A percentile compares a stretch with the other conserved stretches of the same genome.
Conservation (phyloP, 352 stramenopile genomes). For the Achlya hypogyna region DNA sequence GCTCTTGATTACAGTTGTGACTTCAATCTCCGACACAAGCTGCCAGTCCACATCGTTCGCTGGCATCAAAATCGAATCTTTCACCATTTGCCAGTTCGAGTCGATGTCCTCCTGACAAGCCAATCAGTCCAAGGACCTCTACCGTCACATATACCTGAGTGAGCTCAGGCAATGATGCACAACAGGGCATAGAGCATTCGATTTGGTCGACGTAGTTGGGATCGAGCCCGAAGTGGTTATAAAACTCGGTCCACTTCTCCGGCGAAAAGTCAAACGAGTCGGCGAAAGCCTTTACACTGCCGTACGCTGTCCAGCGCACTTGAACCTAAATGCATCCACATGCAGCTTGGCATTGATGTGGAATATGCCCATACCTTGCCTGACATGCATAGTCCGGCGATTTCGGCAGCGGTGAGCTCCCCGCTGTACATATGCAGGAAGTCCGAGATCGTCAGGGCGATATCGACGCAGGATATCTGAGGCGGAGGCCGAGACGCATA, state of each 20-base stretch:
- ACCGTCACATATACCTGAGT: constrained; percentile 19
- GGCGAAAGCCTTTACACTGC: constrained; percentile 75
- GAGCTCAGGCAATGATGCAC: constrained; percentile 29
- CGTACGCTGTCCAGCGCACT: constrained; percentile 71
- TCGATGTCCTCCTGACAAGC: constrained; percentile 80
- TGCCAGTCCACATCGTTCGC: constrained; percentile 49
- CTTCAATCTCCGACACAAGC: constrained; percentile 40
- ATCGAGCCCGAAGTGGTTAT: constrained; percentile 30
- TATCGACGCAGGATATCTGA: constrained; percentile 46
- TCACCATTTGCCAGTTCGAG: constrained; percentile 71
- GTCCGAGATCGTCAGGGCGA: constrained; percentile 65
- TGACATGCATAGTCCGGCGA: constrained; percentile 77
- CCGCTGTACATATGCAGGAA: constrained; percentile 85
- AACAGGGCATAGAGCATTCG: constrained; percentile 51
- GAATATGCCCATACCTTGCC: constrained; percentile 35
- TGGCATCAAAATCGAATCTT: constrained; percentile 45
- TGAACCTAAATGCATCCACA: neutral
- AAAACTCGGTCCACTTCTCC: constrained; percentile 75
- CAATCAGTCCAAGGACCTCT: no score
- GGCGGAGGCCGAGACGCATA: constrained; percentile 44
- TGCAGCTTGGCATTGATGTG: neutral
- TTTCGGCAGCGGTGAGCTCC: constrained; percentile 61
- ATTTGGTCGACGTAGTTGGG: constrained; percentile 22
- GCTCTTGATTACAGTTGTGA: neutral
- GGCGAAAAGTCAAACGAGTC: constrained; percentile 80